phyloP scores from a whole-genome alignment of 1,139 yeast genomes.

The Debaryomyces nepalensis region DNA sequence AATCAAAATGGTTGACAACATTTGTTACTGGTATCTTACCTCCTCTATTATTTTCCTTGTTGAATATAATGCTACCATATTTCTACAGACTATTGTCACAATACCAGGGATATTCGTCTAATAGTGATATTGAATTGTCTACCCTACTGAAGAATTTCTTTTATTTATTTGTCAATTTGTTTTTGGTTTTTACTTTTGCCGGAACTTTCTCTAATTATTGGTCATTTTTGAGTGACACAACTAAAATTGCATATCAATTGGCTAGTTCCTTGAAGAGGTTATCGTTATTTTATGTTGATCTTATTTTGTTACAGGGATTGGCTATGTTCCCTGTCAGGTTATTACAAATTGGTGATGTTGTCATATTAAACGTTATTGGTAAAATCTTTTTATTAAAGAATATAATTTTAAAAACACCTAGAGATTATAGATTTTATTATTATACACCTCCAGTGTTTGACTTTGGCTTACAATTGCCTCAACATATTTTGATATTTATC shows the following conservation, averaged over 20 bases:
- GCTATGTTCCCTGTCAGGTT: constrained; percentile 79
- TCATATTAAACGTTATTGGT: constrained; percentile 59
- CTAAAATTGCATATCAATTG: constrained; percentile 71
- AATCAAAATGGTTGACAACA: constrained; percentile 70
- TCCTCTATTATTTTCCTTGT: constrained; percentile 70
- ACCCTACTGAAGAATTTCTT: constrained; percentile 78
- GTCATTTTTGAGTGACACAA: constrained; percentile 78
- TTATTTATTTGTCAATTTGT: constrained; percentile 76
- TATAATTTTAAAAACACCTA: constrained; percentile 55
- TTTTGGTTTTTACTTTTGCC: constrained; percentile 76
- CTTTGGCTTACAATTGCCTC: constrained; percentile 68
- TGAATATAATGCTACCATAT: constrained; percentile 71
- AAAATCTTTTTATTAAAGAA: constrained; percentile 57
- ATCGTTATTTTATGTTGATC: constrained; percentile 73
- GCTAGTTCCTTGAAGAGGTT: constrained; percentile 73
- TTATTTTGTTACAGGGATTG: constrained; percentile 73
- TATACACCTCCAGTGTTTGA: constrained; percentile 70
- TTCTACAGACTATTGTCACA: constrained; percentile 68
- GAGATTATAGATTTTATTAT: constrained; percentile 63
- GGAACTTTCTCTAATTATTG: constrained; percentile 79
- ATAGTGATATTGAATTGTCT: constrained; percentile 76
- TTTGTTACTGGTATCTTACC: constrained; percentile 77
- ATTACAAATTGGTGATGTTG: constrained; percentile 55
- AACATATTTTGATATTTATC: constrained; percentile 64
- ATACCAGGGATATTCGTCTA: constrained; percentile 72